Evolutionary conservation across 176 grass and related monocot genomes (phyloP).

Genomic region (Ampelocalamus luodianensis): DNA sequence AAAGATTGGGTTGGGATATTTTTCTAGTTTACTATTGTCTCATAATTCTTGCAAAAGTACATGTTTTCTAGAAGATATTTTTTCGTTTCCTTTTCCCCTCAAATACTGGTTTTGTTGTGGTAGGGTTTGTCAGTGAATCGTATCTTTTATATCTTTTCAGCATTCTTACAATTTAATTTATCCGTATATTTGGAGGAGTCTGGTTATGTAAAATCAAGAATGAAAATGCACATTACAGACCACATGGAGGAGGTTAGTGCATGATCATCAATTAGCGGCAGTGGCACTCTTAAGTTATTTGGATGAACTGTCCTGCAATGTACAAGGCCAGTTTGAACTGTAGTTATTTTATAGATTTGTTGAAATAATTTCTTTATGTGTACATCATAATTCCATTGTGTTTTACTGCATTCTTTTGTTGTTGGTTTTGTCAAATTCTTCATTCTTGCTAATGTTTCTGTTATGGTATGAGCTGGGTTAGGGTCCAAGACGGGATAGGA

Average conservation of each 20-base stretch:
- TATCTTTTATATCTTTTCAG: background rate
- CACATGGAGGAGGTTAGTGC: slow-evolving; percentile 29
- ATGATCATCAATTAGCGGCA: background rate
- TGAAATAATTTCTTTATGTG: slow-evolving; percentile 8
- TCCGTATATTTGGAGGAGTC: background rate
- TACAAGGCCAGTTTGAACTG: background rate
- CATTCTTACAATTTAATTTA: background rate
- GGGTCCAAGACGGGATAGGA: too few relatives aligned
- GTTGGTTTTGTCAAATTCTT: background rate
- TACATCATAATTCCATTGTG: background rate
- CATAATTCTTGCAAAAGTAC: too few relatives aligned
- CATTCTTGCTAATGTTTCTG: background rate
- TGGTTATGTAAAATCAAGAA: background rate
- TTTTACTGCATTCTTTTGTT: background rate
- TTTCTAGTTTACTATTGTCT: too few relatives aligned
- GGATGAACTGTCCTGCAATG: background rate
- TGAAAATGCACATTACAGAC: slow-evolving; percentile 8
- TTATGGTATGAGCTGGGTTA: too few relatives aligned
- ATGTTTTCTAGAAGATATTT: background rate
- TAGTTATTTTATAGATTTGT: background rate
- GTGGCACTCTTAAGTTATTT: background rate
- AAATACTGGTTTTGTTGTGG: background rate
- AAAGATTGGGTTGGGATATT: too few relatives aligned
- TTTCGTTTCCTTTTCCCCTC: background rate
- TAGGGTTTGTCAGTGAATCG: background rate